Percentiles rank a stretch among this genome's conserved stretches.
Evolutionary conservation across 345 rosid species (phyloP).

Genomic region (Hibiscus mutabilis): DNA sequence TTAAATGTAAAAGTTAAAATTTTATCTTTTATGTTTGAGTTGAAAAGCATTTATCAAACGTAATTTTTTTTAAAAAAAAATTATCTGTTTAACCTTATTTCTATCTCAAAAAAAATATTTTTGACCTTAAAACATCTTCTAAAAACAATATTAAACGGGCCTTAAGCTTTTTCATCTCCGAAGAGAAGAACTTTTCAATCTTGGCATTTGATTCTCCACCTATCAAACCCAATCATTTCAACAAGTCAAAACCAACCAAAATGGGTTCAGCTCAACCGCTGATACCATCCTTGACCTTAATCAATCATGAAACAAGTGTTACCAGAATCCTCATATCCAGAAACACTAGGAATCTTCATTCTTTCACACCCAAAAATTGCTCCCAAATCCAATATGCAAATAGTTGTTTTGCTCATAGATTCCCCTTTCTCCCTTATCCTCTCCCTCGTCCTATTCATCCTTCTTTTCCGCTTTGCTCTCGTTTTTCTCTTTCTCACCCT

Average conservation of each 20-base stretch:
- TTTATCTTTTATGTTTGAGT: no score
- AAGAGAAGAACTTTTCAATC: no score
- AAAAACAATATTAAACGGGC: no score
- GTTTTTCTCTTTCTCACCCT: slow-evolving; percentile 30
- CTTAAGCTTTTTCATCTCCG: no score
- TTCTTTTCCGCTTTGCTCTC: slow-evolving; percentile 34
- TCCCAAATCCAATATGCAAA: not conserved
- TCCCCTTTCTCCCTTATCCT: slow-evolving; percentile 42
- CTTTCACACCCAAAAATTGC: not conserved
- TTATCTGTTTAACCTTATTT: no score
- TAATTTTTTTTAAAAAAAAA: no score
- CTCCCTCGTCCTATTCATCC: slow-evolving; percentile 28
- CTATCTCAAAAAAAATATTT: no score
- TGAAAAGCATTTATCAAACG: no score
- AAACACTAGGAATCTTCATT: slow-evolving; percentile 17
- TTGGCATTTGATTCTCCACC: not conserved
- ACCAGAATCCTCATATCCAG: not conserved
- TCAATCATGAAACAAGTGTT: slow-evolving; percentile 8
- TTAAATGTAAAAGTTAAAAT: no score
- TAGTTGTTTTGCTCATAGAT: slow-evolving; percentile 27
- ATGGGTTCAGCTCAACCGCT: slow-evolving; percentile 17
- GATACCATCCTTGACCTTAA: not conserved
- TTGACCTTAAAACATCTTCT: no score
- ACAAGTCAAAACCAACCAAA: not conserved
- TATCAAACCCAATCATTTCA: not conserved